Conservation (phyloP, 345 rosid genomes). For the Eucalyptus caleyi region DNA sequence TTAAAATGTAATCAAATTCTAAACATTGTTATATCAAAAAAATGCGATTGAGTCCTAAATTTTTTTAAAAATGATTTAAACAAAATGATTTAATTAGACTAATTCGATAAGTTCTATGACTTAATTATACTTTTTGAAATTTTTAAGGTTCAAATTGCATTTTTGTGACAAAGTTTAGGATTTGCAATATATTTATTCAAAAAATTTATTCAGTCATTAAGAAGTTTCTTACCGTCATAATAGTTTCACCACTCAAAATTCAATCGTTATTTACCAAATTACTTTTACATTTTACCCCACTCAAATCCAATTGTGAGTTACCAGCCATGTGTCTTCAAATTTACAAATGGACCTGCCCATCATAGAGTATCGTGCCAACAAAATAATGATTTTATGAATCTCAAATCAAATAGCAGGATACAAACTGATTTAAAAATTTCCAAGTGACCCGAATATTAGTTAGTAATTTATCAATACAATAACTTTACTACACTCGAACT, state of each 20-base stretch:
- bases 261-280: background rate
- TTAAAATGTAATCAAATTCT: rapidly evolving
- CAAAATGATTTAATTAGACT: too few relatives aligned
- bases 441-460: background rate
- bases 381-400: background rate
- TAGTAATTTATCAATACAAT: background rate
- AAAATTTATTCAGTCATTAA: background rate
- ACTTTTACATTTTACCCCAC: background rate
- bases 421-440: background rate
- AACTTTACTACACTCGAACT: background rate
- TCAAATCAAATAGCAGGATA: background rate
- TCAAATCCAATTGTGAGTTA: background rate
- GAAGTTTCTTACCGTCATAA: background rate
- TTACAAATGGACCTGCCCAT: background rate
- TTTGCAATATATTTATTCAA: too few relatives aligned
- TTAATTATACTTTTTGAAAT: too few relatives aligned
- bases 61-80: too few relatives aligned
- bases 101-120: rapidly evolving
- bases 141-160: rapidly evolving
- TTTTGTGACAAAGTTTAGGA: too few relatives aligned
- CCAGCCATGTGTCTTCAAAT: background rate
- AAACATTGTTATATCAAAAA: too few relatives aligned
- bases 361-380: background rate
- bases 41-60: rapidly evolving
- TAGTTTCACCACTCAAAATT: background rate